Evolutionary conservation across 345 rosid genomes (phyloP), one percentile per base, ranked within the genome.

Genomic region (Aquilaria malaccensis): DNA sequence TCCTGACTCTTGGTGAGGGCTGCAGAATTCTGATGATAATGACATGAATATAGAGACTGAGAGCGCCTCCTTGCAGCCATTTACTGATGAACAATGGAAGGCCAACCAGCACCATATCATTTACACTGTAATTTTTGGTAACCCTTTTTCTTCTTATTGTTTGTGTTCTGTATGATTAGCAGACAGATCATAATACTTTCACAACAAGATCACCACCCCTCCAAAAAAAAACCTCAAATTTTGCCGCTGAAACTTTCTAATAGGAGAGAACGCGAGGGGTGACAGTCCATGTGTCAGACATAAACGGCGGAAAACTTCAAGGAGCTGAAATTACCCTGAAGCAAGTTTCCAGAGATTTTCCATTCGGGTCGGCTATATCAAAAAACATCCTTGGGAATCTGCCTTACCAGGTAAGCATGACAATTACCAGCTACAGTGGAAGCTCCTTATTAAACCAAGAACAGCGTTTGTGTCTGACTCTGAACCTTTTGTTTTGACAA

Each of bases 321-420:
- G 95, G 82, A 50, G 91, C 86, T 32, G 22, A 48, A 52, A 51
- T 92, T 33, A 72, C 62, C 7, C 30, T 81, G 14, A 63, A 83
- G 14, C 93, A 92, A 66, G 67, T 85, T 76, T 80, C 89, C 4
- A 89, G 78, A 64, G 97, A 82, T 66, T 89, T 93, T 73, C 96
- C 94, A 1, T 65, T 85, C 67, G 96, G 97, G 15, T 89, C 97
- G 22, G 86, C 97, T 47, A 87, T 89, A 56, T 82, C 97, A 31
- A 80, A 71, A 30, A 82, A 86, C 54, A 87, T 89, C 63, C 81
- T 87, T 1, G 88, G 84, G 46, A 84, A 93, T 76, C 54, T 59
- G 49, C 80, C 82, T 10, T 93, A 93, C 67, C 95, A 84, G 81
- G 97, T 82, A 67, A 66, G 59, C 54, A 63, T 33, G n/a, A n/a